Evolutionary conservation across 148 eudicot species (phyloP).

Genomic region (Vaccinium macrocarpon): DNA sequence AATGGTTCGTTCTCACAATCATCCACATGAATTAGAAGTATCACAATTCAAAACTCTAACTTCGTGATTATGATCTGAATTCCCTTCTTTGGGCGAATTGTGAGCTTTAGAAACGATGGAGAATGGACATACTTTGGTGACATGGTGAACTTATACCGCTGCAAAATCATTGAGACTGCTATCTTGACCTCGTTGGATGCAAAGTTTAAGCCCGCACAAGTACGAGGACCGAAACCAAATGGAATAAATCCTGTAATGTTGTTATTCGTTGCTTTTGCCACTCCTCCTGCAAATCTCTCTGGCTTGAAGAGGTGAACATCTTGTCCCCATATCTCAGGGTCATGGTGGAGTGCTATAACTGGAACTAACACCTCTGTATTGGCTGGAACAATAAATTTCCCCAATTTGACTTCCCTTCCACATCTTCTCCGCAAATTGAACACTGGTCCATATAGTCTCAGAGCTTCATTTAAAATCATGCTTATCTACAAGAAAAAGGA

Average conservation of each 20-base stretch:
- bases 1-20: too few relatives aligned
- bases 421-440: neutral
- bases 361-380: neutral
- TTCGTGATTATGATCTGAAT: too few relatives aligned
- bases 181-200: constrained; percentile 7
- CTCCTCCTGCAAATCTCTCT: constrained; percentile 11
- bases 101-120: neutral
- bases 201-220: constrained; percentile 10
- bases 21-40: too few relatives aligned
- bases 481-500: neutral
- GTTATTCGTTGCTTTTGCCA: constrained; percentile 12
- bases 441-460: constrained; percentile 11
- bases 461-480: constrained; percentile 11
- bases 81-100: neutral
- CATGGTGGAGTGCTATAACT: constrained; percentile 4
- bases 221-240: neutral
- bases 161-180: neutral
- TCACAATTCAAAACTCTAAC: too few relatives aligned
- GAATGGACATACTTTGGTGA: neutral
- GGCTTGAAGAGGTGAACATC: constrained; percentile 15
- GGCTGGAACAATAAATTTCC: neutral
- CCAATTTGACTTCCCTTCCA: neutral
- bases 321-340: constrained; percentile 12
- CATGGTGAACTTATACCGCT: constrained; percentile 7
- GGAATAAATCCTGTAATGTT: neutral